Percentiles rank a stretch among this genome's conserved stretches.
phyloP scores from a whole-genome alignment of 192 early-diverging fungal genomes.

The Neocallimastix lanati region DNA sequence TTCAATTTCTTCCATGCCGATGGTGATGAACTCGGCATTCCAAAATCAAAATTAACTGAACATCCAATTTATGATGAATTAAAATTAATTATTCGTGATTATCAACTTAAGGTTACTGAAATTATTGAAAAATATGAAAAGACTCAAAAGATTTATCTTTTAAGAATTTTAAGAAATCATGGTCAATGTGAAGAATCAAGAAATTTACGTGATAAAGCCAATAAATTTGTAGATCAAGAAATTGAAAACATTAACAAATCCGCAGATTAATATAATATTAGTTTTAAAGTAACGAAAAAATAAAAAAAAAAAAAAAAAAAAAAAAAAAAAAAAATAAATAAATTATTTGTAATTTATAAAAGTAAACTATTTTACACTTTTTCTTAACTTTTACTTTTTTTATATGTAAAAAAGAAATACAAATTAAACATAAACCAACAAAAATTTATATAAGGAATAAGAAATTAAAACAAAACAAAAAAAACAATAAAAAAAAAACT shows the following conservation, averaged over 20 bases:
- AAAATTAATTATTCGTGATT: neutral
- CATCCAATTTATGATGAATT: neutral
- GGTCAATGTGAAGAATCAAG: neutral
- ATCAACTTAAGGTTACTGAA: neutral
- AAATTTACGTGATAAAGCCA: neutral
- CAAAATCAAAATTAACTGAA: neutral
- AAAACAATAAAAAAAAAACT: too few species aligned
- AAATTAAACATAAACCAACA: too few species aligned
- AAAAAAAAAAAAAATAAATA: too few species aligned
- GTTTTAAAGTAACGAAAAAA: too few species aligned
- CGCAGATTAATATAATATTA: neutral
- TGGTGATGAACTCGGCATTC: slow-evolving; percentile 18
- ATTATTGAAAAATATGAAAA: neutral
- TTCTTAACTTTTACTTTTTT: too few species aligned
- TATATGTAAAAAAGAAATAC: too few species aligned
- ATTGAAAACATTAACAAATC: neutral
- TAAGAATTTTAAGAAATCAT: neutral
- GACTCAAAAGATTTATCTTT: neutral
- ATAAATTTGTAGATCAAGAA: neutral
- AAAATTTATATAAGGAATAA: too few species aligned
- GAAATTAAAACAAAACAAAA: too few species aligned
- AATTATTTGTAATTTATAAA: too few species aligned
- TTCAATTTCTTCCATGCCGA: slow-evolving; percentile 29
- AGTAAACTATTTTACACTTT: too few species aligned
- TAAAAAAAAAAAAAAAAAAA: too few species aligned